These are phyloP conservation scores for Saprolegnia diclina DNA, from an alignment of 352 stramenopile genomes.

Conservation along the genomic window DNA sequence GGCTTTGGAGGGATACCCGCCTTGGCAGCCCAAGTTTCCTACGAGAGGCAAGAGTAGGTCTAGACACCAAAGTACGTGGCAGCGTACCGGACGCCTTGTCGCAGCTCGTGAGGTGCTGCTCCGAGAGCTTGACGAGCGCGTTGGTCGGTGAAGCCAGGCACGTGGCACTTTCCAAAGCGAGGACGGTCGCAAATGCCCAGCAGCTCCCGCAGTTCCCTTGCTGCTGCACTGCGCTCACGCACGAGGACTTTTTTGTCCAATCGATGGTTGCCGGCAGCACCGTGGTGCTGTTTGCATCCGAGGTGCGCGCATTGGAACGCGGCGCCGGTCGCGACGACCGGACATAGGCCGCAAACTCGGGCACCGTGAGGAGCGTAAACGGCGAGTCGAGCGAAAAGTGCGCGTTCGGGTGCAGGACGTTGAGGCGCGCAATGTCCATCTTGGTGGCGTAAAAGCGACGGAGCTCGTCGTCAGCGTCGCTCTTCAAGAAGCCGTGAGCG, in stretches of 20 bases:
- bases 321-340: background rate
- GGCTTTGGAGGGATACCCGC: constrained; percentile 87
- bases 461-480: background rate
- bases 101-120: constrained; percentile 51
- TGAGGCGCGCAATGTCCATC: constrained; percentile 9
- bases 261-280: constrained; percentile 23
- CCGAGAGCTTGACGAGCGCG: constrained; percentile 41
- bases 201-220: constrained; percentile 94
- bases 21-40: constrained; percentile 86
- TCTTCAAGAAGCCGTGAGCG: constrained; percentile 1
- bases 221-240: constrained; percentile 81
- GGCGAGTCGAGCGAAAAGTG: constrained; percentile 47
- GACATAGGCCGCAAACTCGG: constrained; percentile 30
- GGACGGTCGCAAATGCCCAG: constrained; percentile 90
- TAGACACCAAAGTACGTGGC: background rate
- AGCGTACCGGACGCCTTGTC: constrained; percentile 34
- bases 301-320: background rate
- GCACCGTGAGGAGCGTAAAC: constrained; percentile 41
- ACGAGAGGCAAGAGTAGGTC: background rate
- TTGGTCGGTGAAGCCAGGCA: constrained; percentile 44
- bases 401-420: constrained; percentile 29
- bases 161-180: constrained; percentile 40
- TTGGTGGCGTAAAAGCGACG: constrained; percentile 16
- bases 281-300: no score
- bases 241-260: constrained; percentile 53